Evolutionary conservation across 345 rosid species (phyloP), one percentile per base, ranked within the genome.

Genomic region (Salix viminalis): DNA sequence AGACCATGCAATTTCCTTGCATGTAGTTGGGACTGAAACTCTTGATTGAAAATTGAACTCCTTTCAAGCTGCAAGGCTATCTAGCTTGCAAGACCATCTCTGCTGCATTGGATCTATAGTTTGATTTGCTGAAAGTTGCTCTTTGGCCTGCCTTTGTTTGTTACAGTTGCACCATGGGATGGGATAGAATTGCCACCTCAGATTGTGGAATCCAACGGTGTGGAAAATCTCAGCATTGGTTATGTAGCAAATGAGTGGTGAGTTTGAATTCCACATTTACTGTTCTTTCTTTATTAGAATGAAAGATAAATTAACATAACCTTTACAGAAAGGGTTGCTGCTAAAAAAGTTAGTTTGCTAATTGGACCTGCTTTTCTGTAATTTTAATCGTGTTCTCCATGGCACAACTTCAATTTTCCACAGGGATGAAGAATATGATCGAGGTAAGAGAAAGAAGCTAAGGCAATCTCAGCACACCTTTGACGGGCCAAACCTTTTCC

Each of bases 391-490:
- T 67, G 75, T 37, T 74, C 52, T 41, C 64, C 21, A 30, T 11
- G 21, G 11, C 13, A 30, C 44, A 4, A 7, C 18, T 39, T 34
- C 48, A 9, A 19, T 70, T 39, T 32, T 61, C 4, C 26, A 2
- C 82, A 96, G 99, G 97, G 99, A 96, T 73, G 97, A 91, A 77
- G 97, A 93, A 78, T 96, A 96, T 76, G 99, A 96, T 75, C 86
- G 83, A n/a, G 99, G 99, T 21, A 96, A 84, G 89, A 88, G 91
- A 83, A 96, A 91, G 91, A 96, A 96, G 85, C 72, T 91, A 62
- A 87, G 88, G 81, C 70, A 32, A 0, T 77, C 83, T 19, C 86
- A 80, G 77, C 88, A 83, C 36, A 46, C 69, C 54, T 86, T 88
- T 68, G 84, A 76, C 11, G 94, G 94, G 39, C 88, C 89, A 37